Percentiles rank a stretch among this genome's conserved stretches.
phyloP scores from a whole-genome alignment of 257 asterid species.

The Jaltomata sinuosa region DNA sequence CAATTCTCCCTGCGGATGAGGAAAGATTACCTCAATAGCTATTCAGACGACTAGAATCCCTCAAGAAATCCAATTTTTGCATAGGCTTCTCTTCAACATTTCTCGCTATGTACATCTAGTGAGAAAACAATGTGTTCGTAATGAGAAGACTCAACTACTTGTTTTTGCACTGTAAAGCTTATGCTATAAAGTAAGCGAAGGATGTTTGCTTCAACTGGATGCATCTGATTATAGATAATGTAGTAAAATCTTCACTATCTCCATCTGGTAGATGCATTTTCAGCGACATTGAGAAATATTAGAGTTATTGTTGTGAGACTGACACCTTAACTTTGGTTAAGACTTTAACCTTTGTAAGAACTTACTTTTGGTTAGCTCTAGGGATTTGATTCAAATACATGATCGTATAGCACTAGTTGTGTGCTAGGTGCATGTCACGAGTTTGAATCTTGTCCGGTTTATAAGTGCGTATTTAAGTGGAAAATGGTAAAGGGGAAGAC shows the following conservation, averaged over 20 bases:
- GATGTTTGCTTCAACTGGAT: not conserved
- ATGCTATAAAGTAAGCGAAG: not conserved
- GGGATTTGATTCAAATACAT: not conserved
- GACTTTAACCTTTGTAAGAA: not conserved
- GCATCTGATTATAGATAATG: not conserved
- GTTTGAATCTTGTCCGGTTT: not conserved
- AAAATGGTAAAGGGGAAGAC: not conserved
- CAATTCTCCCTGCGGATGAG: not conserved
- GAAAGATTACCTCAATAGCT: not conserved
- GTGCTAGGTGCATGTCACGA: not conserved
- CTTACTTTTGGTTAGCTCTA: not conserved
- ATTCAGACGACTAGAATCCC: not conserved
- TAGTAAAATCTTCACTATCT: not conserved
- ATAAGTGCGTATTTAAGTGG: not conserved
- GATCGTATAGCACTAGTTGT: not conserved
- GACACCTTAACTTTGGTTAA: not conserved
- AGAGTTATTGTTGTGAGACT: not conserved
- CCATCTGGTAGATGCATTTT: not conserved
- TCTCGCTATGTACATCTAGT: not conserved
- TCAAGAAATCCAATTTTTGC: not conserved
- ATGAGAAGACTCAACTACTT: not conserved
- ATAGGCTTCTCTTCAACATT: not conserved
- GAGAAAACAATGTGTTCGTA: not conserved
- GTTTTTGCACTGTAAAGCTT: not conserved
- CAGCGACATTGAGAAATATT: not conserved